Percentiles rank a stretch among this genome's conserved stretches.
Evolutionary conservation across 768 basidiomycete genomes (phyloP).

Genomic region (Phanerodontia chrysosporium): DNA sequence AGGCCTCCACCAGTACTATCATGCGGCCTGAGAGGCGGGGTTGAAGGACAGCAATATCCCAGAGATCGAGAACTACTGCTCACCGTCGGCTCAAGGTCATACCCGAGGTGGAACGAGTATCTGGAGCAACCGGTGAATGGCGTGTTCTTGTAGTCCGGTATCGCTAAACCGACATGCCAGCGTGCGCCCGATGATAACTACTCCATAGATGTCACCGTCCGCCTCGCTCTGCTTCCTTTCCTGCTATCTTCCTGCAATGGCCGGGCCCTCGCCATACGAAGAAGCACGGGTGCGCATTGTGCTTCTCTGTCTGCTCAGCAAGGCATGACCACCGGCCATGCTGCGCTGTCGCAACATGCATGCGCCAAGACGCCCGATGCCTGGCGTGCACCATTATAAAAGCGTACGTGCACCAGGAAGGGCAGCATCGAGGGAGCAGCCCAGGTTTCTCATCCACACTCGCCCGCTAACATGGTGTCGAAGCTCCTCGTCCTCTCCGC

Average conservation of each 20-base stretch:
- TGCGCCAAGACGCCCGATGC: neutral
- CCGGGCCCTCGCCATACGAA: neutral
- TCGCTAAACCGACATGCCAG: neutral
- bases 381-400: neutral
- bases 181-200: neutral
- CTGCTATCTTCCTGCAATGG: neutral
- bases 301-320: neutral
- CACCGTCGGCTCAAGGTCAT: no score
- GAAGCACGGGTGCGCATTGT: neutral
- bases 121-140: no score
- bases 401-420: neutral
- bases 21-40: no score
- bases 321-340: neutral
- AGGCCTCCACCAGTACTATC: no score
- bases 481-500: conserved; percentile 7
- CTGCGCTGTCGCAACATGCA: neutral
- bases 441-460: neutral
- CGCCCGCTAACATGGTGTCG: conserved; percentile 6
- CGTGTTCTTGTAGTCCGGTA: no score
- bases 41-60: no score
- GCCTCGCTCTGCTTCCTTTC: neutral
- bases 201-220: neutral
- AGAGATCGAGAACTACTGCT: no score
- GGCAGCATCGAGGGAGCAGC: neutral
- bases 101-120: no score